Conservation (phyloP, 2,329 filamentous ascomycete species). For the Fusarium sp. region DNA sequence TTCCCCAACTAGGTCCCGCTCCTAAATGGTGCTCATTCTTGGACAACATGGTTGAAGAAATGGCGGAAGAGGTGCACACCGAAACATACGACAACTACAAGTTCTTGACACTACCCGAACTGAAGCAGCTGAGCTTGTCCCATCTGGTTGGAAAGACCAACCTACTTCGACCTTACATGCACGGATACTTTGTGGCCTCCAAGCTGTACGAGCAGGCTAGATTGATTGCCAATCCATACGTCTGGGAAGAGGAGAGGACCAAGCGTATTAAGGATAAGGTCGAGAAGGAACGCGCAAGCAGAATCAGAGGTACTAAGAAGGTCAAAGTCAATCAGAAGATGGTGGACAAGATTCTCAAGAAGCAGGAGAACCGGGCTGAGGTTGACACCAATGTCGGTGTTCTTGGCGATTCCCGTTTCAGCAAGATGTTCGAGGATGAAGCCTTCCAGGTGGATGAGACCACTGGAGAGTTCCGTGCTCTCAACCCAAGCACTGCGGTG, state of each 20-base stretch:
- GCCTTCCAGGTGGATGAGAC: conserved; percentile 93
- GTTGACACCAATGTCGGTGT: conserved; percentile 71
- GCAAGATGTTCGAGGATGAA: conserved; percentile 87
- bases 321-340: conserved; percentile 93
- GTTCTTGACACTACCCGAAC: conserved; percentile 89
- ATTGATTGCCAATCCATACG: conserved; percentile 91
- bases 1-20: conserved; percentile 90
- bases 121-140: conserved; percentile 84
- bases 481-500: conserved; percentile 85
- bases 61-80: conserved; percentile 83
- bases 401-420: conserved; percentile 87
- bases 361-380: conserved; percentile 67
- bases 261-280: conserved; percentile 96
- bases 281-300: conserved; percentile 93
- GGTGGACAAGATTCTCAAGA: conserved; percentile 77
- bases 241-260: conserved; percentile 90
- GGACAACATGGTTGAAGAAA: conserved; percentile 97
- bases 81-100: conserved; percentile 99
- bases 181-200: conserved; percentile 96
- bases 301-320: conserved; percentile 95
- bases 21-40: conserved; percentile 97
- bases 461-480: conserved; percentile 83
- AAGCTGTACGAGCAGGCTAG: conserved; percentile 95
- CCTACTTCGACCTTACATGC: conserved; percentile 94
- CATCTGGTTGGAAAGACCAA: conserved; percentile 92